Conservation (phyloP, 805 yeast genomes). For the Ogataea naganishii region DNA sequence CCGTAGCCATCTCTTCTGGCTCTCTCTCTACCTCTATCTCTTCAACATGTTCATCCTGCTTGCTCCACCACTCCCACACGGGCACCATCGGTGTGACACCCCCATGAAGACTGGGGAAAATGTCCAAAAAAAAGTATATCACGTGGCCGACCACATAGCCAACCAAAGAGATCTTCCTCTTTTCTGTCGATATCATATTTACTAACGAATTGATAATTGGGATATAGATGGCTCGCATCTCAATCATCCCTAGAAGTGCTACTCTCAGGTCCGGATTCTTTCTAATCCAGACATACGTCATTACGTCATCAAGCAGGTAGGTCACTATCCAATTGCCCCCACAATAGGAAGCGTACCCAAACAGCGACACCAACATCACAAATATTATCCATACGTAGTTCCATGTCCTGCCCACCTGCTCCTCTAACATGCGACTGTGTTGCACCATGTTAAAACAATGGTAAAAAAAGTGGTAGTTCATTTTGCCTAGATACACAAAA, state of each 20-base stretch:
- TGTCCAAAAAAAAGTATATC: slow-evolving; percentile 30
- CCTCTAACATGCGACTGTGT: slow-evolving; percentile 31
- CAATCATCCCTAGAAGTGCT: slow-evolving; percentile 30
- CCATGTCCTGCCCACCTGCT: slow-evolving; percentile 18
- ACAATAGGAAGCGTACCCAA: slow-evolving; percentile 19
- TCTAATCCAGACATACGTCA: slow-evolving; percentile 40
- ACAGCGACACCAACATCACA: slow-evolving; percentile 21
- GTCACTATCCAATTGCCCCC: slow-evolving; percentile 28
- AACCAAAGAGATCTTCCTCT: background rate
- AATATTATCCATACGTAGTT: slow-evolving; percentile 32
- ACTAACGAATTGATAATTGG: slow-evolving; percentile 25
- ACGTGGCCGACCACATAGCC: slow-evolving; percentile 31
- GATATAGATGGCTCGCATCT: slow-evolving; percentile 32
- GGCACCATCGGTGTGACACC: slow-evolving; percentile 29
- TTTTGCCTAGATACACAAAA: slow-evolving; percentile 29
- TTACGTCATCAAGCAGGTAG: slow-evolving; percentile 24
- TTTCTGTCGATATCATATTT: slow-evolving; percentile 7
- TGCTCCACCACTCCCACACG: slow-evolving; percentile 27
- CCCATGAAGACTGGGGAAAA: slow-evolving; percentile 28
- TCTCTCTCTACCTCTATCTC: too few relatives aligned
- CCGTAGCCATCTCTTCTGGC: too few relatives aligned
- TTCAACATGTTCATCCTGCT: background rate
- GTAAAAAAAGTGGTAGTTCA: slow-evolving; percentile 27
- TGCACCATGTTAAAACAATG: slow-evolving; percentile 27
- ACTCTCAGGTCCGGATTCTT: slow-evolving; percentile 32